Base-by-base conservation (phyloP, 306 rosid genomes). In the Castanea sativa region DNA sequence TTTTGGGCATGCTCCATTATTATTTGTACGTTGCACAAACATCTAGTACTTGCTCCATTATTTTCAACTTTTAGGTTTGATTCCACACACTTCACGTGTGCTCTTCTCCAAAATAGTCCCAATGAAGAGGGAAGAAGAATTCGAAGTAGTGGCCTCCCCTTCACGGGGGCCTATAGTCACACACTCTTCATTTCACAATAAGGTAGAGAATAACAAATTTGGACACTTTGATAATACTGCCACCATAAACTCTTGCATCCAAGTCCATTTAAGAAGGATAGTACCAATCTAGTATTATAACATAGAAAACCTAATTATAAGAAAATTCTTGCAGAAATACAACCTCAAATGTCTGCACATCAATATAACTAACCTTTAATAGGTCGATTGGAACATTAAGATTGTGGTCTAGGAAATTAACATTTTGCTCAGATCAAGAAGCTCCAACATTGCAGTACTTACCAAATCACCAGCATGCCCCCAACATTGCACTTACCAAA, bases 381-480 rank as follows among this genome's bases (percentile, higher is more conserved):
- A 96, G 87, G 88, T 96, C 97, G 71, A 96, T 96, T 27, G 99
- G 92, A 73, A 96, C 98, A 86, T 96, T 98, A 87, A 96, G 98
- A 88, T 93, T 93, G 87, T 96, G 99, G 81, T 96, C 98, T 70
- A 96, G 88, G 81, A 96, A 96, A 84, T 96, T 96, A 76, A 98
- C 97, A 91, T 96, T 96, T 88, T 96, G 99, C 94, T 96, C 96
- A 1, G 97, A 88, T 96, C 99, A 82, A 93, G 91, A 86, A 93
- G 99, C 93, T 96, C 99, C 88, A 93, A 75, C 92, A 96, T 88
- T 73, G 99, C 99, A 23, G 23, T 23, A 83, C 99, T 96, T 27
- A 97, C 99, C 10, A 98, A 98, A 88, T 96, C 99, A 81, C 99
- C 97, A 55, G 94, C 93, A 86, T 96, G 99, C 74, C 98, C 99